These are phyloP conservation scores for Pseudogymnoascus sp. DNA, from an alignment of 2,329 filamentous ascomycete species.

Conservation along the genomic window DNA sequence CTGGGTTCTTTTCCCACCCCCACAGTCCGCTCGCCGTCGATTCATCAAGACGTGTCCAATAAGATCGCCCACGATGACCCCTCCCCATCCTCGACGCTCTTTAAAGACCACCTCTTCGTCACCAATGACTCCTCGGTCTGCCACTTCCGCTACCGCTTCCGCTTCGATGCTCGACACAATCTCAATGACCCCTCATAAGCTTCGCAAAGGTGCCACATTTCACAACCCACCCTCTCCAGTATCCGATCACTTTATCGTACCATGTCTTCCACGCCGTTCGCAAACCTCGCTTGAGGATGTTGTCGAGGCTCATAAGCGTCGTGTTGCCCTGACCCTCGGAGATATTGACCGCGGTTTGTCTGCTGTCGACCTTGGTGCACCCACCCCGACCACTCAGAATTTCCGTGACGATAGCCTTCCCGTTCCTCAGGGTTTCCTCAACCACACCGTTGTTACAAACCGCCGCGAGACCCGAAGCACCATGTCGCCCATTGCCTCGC, in stretches of 20 bases:
- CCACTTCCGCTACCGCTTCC: slow-evolving; percentile 31
- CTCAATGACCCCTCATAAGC: slow-evolving; percentile 28
- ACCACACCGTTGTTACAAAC: slow-evolving; percentile 44
- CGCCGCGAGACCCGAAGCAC: slow-evolving; percentile 19
- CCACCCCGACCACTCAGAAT: slow-evolving; percentile 31
- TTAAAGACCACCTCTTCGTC: slow-evolving; percentile 28
- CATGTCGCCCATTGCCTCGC: slow-evolving; percentile 34
- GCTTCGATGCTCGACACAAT: slow-evolving; percentile 43
- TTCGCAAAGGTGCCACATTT: slow-evolving; percentile 64
- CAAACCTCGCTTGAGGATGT: slow-evolving; percentile 65
- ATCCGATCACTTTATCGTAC: slow-evolving; percentile 31
- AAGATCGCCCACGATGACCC: slow-evolving; percentile 26
- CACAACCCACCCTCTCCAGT: slow-evolving; percentile 34
- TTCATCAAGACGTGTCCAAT: slow-evolving; percentile 1
- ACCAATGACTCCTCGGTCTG: slow-evolving; percentile 37
- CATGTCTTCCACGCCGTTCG: slow-evolving; percentile 51
- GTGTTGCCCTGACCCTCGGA: slow-evolving; percentile 56
- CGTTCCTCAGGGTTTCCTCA: slow-evolving; percentile 50
- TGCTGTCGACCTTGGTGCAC: slow-evolving; percentile 33
- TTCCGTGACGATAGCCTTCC: slow-evolving; percentile 50
- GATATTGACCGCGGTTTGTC: slow-evolving; percentile 56
- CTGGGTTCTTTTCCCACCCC: slow-evolving; percentile 6
- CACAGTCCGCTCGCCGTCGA: slow-evolving; percentile 5
- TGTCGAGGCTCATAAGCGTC: slow-evolving; percentile 59
- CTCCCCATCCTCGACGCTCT: slow-evolving; percentile 27